Percentiles rank a stretch among this genome's conserved stretches.
These are phyloP conservation scores for Metschnikowia colocasiae DNA, from an alignment of 805 yeast genomes.

Conservation along the genomic window DNA sequence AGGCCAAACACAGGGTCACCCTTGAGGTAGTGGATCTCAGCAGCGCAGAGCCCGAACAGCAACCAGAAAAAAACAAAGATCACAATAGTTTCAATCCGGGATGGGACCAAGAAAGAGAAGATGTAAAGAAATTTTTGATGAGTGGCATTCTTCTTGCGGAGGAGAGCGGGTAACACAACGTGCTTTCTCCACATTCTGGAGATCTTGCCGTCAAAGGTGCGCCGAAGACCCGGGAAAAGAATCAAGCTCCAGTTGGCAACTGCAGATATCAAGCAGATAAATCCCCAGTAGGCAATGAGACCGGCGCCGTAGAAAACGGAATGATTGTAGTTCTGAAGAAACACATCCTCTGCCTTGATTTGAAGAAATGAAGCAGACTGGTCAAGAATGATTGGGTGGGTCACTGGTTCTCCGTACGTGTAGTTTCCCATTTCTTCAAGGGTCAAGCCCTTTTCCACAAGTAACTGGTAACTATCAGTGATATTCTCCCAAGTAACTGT, in stretches of 20 bases:
- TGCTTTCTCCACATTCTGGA: constrained; percentile 25
- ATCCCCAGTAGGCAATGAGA: constrained; percentile 47
- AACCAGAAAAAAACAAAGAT: constrained; percentile 20
- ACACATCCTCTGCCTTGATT: constrained; percentile 27
- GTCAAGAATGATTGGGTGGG: constrained; percentile 15
- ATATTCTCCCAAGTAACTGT: constrained; percentile 10
- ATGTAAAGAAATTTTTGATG: constrained; percentile 10
- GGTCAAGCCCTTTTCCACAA: constrained; percentile 6
- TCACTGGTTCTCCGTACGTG: constrained; percentile 24
- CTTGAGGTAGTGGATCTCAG: constrained; percentile 7
- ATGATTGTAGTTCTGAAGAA: constrained; percentile 36
- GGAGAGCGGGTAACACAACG: constrained; percentile 29
- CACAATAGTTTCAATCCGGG: constrained; percentile 24
- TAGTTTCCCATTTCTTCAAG: constrained; percentile 9
- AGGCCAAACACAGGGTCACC: constrained; percentile 8
- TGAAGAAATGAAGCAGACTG: constrained; percentile 10
- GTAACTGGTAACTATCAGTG: constrained; percentile 10
- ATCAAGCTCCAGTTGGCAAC: constrained; percentile 39
- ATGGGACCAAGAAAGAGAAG: constrained; percentile 29
- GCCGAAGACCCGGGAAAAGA: constrained; percentile 36
- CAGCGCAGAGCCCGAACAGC: constrained; percentile 13
- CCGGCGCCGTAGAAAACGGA: constrained; percentile 39
- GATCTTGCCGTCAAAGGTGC: constrained; percentile 27
- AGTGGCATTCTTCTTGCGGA: constrained; percentile 13
- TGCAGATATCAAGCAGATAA: constrained; percentile 40